Base-by-base conservation (phyloP, 1,284 basidiomycete species). In the Chiua sp. region DNA sequence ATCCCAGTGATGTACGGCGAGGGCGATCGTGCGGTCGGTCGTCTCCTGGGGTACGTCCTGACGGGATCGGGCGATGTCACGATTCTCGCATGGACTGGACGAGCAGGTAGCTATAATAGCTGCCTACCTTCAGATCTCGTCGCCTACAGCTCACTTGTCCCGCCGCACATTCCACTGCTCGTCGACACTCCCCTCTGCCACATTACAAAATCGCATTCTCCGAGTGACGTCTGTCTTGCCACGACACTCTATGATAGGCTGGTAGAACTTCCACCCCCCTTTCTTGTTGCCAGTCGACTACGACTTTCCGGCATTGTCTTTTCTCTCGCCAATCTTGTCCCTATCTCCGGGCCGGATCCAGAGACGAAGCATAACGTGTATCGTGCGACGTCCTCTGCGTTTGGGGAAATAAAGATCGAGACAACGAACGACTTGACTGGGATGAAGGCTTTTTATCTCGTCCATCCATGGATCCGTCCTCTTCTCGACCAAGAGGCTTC, bases 71-170 rank as follows among this genome's bases (percentile, higher is more conserved):
- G 52, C 0, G 56, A 60, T 26, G 42, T 54, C n/a, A 46, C 56
- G 1, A 26, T 60, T 22, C 59, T 60, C n/a, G 39, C 51, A 2
- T 60, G 55, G 59, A 57, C 51, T 5, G 59, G 55, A 5, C 20
- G 35, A 3, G 13, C 47, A 5, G 51, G 55, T 18, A 42, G 35
- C 11, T 55, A 51, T 18, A 44, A 51, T 23, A 60, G 55, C 26
- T 60, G 39, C 16, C 18, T 60, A 1, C 55, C 59, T 6, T 7
- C 37, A 7, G n/a, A 57, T 18, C 57, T 59, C 13, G 46, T 15
- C 13, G 58, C 52, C 8, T 56, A 56, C 37, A 12, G 33, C 28
- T 26, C 39, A n/a, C 11, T 47, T 37, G 16, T 35, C 3, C 28
- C 58, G 10, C 35, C 32, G 1, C 58, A 59, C 11, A 6, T 59